Base-by-base conservation (phyloP, 169 alveolate genomes). In the Plasmodium coatneyi region DNA sequence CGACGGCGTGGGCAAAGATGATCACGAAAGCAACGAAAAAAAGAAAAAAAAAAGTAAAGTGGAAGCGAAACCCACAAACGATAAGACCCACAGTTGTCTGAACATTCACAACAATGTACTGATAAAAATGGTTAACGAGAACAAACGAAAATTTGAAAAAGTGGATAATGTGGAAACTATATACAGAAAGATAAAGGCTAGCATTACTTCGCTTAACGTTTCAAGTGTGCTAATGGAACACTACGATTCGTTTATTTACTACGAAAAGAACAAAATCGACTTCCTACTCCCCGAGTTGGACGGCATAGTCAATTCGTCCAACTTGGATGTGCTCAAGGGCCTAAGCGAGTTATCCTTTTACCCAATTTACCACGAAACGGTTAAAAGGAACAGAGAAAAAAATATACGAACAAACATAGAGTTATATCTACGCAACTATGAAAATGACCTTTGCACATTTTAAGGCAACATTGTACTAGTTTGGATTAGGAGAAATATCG, bases 261-360 rank as follows among this genome's bases (percentile, higher is more conserved):
- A 56, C 80, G 93, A 87, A 87, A 87, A 87, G 80, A 87, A 78
- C 46, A 87, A 87, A 87, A 87, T 87, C 52, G 93, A 87, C 71
- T 87, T 87, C 70, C 80, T 87, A 5, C 74, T 87, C 2, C 93
- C 93, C 7, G 93, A 87, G 82, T 79, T 87, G 72, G 93, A 87
- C 49, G 46, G 19, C 3, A 87, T 87, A 22, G 32, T 78, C 10
- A 87, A 87, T 60, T 78, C 93, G 49, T 87, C 93, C 66, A 87
- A 87, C 49, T 56, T 87, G 7, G 93, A 87, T 22, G 46, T 79
- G 16, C 82, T 87, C 74, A 78, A 78, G 87, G 84, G 71, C 2
- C 78, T 87, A n/a, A 34, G 82, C 46, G 56, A 79, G 32, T 19
- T 78, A 30, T 87, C 90, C n/a, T 87, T 87, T 87, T 87, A 79